Conservation (phyloP, 495 filamentous ascomycete species). For the Achaetomiella virescens region DNA sequence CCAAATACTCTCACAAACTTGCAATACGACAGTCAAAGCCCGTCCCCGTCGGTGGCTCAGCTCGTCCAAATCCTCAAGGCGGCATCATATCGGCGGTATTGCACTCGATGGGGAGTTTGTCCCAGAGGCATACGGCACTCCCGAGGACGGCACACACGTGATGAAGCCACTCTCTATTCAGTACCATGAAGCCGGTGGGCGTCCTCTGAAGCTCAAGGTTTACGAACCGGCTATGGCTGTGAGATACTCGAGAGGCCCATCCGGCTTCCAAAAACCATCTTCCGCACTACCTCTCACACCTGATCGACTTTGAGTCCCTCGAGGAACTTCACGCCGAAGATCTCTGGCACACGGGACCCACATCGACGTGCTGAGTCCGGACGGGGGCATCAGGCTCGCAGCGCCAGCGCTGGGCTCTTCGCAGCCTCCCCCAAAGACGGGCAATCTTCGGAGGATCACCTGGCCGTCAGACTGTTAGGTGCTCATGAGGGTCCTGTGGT, state of each 20-base stretch:
- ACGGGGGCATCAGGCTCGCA: too few species aligned
- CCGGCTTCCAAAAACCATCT: too few species aligned
- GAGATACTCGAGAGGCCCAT: too few species aligned
- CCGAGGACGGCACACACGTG: too few species aligned
- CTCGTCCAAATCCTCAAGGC: neutral
- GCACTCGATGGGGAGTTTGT: too few species aligned
- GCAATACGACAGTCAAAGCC: neutral
- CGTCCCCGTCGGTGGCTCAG: neutral
- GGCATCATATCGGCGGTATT: neutral
- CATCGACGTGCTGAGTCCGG: too few species aligned
- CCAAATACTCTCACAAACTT: neutral
- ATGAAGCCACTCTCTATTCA: too few species aligned
- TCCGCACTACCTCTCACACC: neutral
- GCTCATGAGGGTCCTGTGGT: neutral
- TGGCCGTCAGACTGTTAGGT: neutral
- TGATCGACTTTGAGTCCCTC: neutral
- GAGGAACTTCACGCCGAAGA: neutral
- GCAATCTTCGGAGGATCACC: neutral
- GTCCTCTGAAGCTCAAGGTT: too few species aligned
- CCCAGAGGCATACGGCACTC: too few species aligned
- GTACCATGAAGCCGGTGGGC: too few species aligned
- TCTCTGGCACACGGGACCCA: neutral
- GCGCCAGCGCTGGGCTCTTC: neutral
- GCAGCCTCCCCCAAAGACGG: neutral
- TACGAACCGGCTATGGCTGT: too few species aligned